Evolutionary conservation across 768 basidiomycete genomes (phyloP), one percentile per base, ranked within the genome.

Genomic region (Tubosaeta sp.): DNA sequence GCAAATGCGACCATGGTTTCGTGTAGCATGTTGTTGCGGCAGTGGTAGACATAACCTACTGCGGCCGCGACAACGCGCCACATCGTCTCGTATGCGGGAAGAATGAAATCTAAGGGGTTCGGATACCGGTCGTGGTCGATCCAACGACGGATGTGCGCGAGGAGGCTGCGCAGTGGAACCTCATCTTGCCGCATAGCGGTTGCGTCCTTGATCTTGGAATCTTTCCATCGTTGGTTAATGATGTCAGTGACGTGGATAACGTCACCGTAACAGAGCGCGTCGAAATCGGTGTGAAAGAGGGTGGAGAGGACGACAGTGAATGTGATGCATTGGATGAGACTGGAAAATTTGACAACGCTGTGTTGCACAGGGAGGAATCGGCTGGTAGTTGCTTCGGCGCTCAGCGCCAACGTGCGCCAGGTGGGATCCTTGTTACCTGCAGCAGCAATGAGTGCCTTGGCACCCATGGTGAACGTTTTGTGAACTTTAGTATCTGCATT

Each of bases 41-140:
- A 49, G 25, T 67, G 59, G 50, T 69, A 60, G 48, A 54, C 22
- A 16, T 59, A 45, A 1, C 69, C 70, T 51, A 75, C 64, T 0
- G 77, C 75, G 1, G 80, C 61, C 0, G 82, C 82, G 25, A 84
- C 76, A 25, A 86, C 76, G 0, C 83, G 73, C 84, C 84, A 85
- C 52, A 83, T 67, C 0, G 83, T 84, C 56, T 85, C 84, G 66
- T 77, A 86, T 0, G 82, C 68, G 0, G 84, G 84, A 10, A 85
- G 73, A 42, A 85, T 73, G 37, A 78, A 75, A 44, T 85, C 72
- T 0, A 85, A 56, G 0, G 83, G 82, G 2, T 60, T 60, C 8
- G 58, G 53, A n/a, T 59, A 54, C 7, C 34, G 53, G 0, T 71
- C 67, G 3, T 16, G 51, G 1, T 61, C 55, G 31, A 84, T 54